A percentile compares a stretch with the other conserved stretches of the same genome.
phyloP scores from a whole-genome alignment of 176 grass and related monocot species.

The Phragmites australis region DNA sequence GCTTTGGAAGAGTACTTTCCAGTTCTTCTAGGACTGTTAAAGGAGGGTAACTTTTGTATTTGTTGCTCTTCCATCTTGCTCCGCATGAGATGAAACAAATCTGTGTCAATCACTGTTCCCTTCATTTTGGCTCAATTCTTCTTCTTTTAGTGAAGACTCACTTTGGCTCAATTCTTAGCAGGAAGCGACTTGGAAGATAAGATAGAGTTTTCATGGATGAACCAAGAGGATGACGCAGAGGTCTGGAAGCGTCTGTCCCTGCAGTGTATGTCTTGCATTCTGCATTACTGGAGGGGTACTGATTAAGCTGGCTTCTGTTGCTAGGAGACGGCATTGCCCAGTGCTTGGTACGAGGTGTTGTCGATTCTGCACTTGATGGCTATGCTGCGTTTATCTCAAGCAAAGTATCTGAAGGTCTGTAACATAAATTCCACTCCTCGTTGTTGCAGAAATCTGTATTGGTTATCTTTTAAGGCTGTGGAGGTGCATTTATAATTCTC shows the following conservation, averaged over 20 bases:
- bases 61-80: not conserved
- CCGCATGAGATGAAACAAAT: not conserved
- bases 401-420: constrained; percentile 76
- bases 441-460: not conserved
- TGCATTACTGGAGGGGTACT: not conserved
- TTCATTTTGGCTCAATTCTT: not conserved
- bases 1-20: constrained; percentile 76
- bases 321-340: constrained; percentile 74
- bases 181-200: constrained; percentile 66
- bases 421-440: constrained; percentile 14
- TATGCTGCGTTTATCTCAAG: constrained; percentile 67
- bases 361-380: constrained; percentile 82
- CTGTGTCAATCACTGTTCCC: not conserved
- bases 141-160: too few relatives aligned
- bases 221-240: constrained; percentile 90
- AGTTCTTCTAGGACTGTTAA: constrained; percentile 65
- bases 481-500: not conserved
- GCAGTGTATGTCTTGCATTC: not conserved
- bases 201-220: constrained; percentile 76
- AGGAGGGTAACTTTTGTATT: constrained; percentile 56
- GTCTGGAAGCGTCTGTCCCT: constrained; percentile 34
- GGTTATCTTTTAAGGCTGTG: not conserved
- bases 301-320: constrained; percentile 5
- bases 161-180: constrained; percentile 14
- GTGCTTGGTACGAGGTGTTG: constrained; percentile 90